Evolutionary conservation across 2,329 filamentous ascomycete species (phyloP).

Genomic region (Ascochyta lentis): DNA sequence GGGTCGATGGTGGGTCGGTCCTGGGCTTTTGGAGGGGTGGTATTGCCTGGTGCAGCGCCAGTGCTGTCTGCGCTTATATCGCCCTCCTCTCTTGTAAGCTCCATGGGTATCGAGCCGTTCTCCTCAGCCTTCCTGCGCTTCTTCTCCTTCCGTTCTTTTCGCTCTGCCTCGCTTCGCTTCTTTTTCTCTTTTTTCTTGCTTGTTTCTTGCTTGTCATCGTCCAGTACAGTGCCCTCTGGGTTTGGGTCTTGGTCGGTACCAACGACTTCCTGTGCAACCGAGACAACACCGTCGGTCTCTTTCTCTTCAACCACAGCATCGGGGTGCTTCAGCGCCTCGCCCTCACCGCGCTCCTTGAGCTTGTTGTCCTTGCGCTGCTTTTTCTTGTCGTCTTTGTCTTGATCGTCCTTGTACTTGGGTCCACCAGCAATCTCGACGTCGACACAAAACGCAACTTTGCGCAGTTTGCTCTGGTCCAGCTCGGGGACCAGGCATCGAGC

Average conservation of each 20-base stretch:
- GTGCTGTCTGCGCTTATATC: conserved; percentile 30
- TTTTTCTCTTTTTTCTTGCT: conserved; percentile 93
- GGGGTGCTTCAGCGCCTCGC: conserved; percentile 73
- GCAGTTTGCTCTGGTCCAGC: conserved; percentile 78
- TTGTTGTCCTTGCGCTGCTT: conserved; percentile 63
- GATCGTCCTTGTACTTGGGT: conserved; percentile 74
- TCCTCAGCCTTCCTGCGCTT: conserved; percentile 84
- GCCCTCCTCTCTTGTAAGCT: conserved; percentile 74
- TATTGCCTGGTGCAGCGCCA: conserved; percentile 21
- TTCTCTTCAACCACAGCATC: conserved; percentile 62
- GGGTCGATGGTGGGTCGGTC: conserved; percentile 86
- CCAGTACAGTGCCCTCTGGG: conserved; percentile 45
- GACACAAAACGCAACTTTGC: conserved; percentile 92
- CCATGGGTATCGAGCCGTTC: conserved; percentile 85
- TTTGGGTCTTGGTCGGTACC: conserved; percentile 52
- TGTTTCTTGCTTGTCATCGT: conserved; percentile 46
- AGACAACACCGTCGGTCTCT: conserved; percentile 56
- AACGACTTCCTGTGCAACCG: conserved; percentile 49
- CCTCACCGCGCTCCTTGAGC: conserved; percentile 73
- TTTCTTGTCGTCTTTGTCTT: conserved; percentile 54
- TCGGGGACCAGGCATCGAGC: conserved; percentile 81
- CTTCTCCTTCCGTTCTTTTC: conserved; percentile 90
- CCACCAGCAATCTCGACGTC: conserved; percentile 95
- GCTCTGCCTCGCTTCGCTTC: conserved; percentile 90
- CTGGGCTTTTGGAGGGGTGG: conserved; percentile 60